phyloP scores from a whole-genome alignment of 305 asterid species.

The Fraxinus baroniana region DNA sequence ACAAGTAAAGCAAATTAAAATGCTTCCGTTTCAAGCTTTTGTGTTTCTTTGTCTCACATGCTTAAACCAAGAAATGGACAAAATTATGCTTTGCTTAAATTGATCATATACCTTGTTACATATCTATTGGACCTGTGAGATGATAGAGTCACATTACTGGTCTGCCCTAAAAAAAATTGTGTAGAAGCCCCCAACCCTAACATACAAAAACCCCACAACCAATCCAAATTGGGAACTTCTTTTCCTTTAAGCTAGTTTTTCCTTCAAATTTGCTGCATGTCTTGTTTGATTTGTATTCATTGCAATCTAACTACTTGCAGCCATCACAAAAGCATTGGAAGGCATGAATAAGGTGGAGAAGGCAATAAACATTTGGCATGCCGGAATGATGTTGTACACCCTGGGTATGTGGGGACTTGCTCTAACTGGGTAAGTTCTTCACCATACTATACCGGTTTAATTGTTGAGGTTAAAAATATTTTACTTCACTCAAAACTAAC shows the following conservation, averaged over 20 bases:
- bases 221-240: background rate
- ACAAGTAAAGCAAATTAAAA: background rate
- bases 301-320: conserved; percentile 42
- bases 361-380: conserved; percentile 74
- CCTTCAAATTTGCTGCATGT: conserved; percentile 5
- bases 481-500: background rate
- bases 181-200: background rate
- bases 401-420: conserved; percentile 92
- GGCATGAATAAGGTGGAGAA: conserved; percentile 76
- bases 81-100: background rate
- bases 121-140: background rate
- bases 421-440: conserved; percentile 58
- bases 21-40: background rate
- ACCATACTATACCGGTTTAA: background rate
- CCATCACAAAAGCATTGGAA: conserved; percentile 61
- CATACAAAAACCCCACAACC: background rate
- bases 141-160: background rate
- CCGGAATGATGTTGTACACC: conserved; percentile 70
- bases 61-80: background rate
- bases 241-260: background rate
- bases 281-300: background rate
- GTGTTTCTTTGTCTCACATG: background rate
- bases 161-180: background rate
- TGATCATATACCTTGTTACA: background rate
- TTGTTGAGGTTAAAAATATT: background rate